These are phyloP conservation scores for Ceratopteris richardii DNA, from an alignment of 75 land plant genomes.

Conservation along the genomic window DNA sequence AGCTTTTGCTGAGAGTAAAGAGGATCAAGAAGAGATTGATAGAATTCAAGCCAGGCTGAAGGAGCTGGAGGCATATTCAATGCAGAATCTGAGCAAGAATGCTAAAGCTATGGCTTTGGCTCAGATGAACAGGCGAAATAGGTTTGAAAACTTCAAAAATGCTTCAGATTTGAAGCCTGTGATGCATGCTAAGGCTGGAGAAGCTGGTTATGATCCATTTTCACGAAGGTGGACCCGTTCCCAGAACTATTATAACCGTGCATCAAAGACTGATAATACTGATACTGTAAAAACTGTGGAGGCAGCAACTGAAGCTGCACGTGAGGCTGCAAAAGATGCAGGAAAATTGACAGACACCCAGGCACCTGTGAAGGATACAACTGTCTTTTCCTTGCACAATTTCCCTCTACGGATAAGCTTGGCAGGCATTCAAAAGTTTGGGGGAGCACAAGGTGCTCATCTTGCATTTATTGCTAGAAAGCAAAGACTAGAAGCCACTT, in stretches of 20 bases:
- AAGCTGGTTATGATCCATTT: slow-evolving; percentile 95
- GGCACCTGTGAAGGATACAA: slow-evolving; percentile 70
- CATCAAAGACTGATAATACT: slow-evolving; percentile 7
- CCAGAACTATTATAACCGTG: slow-evolving; percentile 69
- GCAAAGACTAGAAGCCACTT: slow-evolving; percentile 67
- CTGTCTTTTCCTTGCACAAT: slow-evolving; percentile 51
- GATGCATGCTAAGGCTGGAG: slow-evolving; percentile 72
- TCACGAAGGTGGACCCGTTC: slow-evolving; percentile 94
- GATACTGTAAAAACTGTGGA: slow-evolving; percentile 17
- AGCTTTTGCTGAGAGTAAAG: slow-evolving; percentile 44
- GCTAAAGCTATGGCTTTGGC: slow-evolving; percentile 66
- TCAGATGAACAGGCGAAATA: slow-evolving; percentile 82
- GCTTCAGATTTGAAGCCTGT: slow-evolving; percentile 73
- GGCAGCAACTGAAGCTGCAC: slow-evolving; percentile 51
- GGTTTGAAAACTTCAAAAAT: slow-evolving; percentile 83
- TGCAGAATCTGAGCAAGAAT: slow-evolving; percentile 43
- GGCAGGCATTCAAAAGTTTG: slow-evolving; percentile 49
- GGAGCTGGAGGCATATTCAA: slow-evolving; percentile 46
- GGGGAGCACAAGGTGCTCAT: slow-evolving; percentile 73
- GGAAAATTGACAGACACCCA: slow-evolving; percentile 68
- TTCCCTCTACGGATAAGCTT: slow-evolving; percentile 72
- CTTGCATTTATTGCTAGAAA: slow-evolving; percentile 75
- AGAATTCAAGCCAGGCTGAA: slow-evolving; percentile 53
- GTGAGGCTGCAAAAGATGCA: slow-evolving; percentile 62
- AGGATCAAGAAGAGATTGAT: slow-evolving; percentile 55